Conservation (phyloP, 345 rosid genomes). For the Ailanthus altissimus region DNA sequence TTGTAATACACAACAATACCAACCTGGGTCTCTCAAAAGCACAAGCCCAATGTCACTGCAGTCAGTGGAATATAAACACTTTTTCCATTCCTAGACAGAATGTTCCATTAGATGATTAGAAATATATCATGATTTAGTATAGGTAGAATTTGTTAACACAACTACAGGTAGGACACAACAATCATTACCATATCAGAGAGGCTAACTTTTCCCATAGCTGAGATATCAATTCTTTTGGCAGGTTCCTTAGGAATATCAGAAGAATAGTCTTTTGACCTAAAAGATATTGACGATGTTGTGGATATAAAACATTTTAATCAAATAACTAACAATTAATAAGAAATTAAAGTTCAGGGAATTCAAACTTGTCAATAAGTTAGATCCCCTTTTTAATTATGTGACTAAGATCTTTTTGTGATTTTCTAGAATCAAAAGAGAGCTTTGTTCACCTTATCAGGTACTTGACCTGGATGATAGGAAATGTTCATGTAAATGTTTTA, state of each 20-base stretch:
- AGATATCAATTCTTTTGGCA: conserved; percentile 43
- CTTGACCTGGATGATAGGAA: background rate
- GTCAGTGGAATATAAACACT: conserved; percentile 73
- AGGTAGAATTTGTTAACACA: background rate
- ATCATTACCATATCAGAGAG: conserved; percentile 67
- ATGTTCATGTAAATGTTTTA: background rate
- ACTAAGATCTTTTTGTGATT: background rate
- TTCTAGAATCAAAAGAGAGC: background rate
- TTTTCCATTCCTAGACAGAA: conserved; percentile 72
- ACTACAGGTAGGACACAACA: conserved; percentile 12
- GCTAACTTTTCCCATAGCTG: conserved; percentile 48
- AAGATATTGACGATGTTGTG: conserved; percentile 22
- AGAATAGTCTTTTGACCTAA: conserved; percentile 64
- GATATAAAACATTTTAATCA: conserved; percentile 13
- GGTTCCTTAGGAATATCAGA: conserved; percentile 50
- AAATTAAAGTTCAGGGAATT: conserved; percentile 4
- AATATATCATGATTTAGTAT: conserved; percentile 3
- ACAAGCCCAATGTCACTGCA: conserved; percentile 91
- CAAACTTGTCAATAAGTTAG: background rate
- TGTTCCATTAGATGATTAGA: conserved; percentile 23
- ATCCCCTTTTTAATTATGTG: background rate
- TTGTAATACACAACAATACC: conserved; percentile 20
- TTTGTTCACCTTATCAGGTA: background rate
- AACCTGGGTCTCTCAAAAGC: conserved; percentile 61
- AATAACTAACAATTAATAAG: background rate